Evolutionary conservation across 331 rosid species (phyloP).

Genomic region (Saraca asoca): DNA sequence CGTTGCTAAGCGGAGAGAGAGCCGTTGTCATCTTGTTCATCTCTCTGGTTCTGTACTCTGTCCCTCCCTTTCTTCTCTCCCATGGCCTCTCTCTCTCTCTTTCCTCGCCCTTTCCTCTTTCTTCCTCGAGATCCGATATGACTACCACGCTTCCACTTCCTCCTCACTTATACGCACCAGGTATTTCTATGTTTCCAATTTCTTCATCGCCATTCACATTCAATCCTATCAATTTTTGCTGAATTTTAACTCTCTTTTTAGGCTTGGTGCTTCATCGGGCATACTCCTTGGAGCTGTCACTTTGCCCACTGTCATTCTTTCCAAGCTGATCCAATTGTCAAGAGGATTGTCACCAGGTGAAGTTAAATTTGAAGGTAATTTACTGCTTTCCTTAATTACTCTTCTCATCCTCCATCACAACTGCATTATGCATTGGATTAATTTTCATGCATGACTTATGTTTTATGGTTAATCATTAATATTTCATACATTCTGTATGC

Average conservation of each 20-base stretch:
- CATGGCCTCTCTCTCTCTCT: slow-evolving; percentile 69
- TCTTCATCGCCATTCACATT: not conserved
- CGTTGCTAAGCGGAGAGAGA: slow-evolving; percentile 54
- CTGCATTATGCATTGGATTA: too few relatives aligned
- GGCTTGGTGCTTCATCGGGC: slow-evolving; percentile 61
- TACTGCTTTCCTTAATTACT: too few relatives aligned
- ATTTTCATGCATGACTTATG: too few relatives aligned
- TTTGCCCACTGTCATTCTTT: slow-evolving; percentile 51
- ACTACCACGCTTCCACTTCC: slow-evolving; percentile 29
- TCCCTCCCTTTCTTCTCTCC: slow-evolving; percentile 64
- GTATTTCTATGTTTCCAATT: slow-evolving; percentile 16
- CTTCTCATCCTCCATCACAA: too few relatives aligned
- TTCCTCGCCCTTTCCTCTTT: slow-evolving; percentile 52
- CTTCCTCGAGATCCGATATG: slow-evolving; percentile 49
- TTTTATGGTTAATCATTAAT: too few relatives aligned
- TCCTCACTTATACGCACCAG: slow-evolving; percentile 47
- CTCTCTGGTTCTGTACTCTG: slow-evolving; percentile 48
- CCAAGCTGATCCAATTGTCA: slow-evolving; percentile 51
- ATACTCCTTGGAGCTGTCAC: slow-evolving; percentile 54
- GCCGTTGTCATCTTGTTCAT: slow-evolving; percentile 61
- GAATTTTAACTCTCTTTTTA: slow-evolving; percentile 12
- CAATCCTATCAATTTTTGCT: not conserved
- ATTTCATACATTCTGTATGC: too few relatives aligned
- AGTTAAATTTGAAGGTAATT: slow-evolving; percentile 44
- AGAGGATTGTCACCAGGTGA: slow-evolving; percentile 40